Conservation (phyloP, 441 rosid species). For the Erodium moschatum region DNA sequence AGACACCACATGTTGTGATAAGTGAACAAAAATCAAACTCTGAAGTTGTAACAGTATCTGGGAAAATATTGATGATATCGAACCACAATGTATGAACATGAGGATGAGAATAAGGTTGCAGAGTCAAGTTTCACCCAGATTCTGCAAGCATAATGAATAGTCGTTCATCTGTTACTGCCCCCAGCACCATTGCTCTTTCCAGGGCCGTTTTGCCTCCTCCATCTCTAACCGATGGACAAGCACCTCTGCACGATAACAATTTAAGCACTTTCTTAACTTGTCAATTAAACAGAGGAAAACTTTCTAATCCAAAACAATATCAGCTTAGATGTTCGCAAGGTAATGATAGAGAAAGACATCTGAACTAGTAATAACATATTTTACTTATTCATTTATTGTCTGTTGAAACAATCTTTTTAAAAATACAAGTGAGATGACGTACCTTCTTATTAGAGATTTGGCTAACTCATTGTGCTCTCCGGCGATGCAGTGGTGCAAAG, state of each 20-base stretch:
- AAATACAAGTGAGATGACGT: slow-evolving; percentile 13
- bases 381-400: too few species aligned
- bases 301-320: too few species aligned
- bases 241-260: slow-evolving; percentile 47
- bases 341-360: too few species aligned
- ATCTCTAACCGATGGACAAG: slow-evolving; percentile 57
- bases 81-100: not conserved
- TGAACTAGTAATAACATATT: too few species aligned
- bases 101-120: not conserved
- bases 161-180: slow-evolving; percentile 79
- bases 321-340: too few species aligned
- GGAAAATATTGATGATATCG: not conserved
- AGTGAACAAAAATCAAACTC: not conserved
- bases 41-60: not conserved
- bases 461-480: slow-evolving; percentile 53
- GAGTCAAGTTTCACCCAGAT: not conserved
- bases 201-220: slow-evolving; percentile 60
- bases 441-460: slow-evolving; percentile 76
- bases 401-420: too few species aligned
- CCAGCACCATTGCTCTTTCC: slow-evolving; percentile 89
- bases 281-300: not conserved
- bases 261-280: not conserved
- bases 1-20: not conserved
- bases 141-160: slow-evolving; percentile 65
- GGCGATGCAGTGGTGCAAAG: slow-evolving; percentile 72